These are phyloP conservation scores for Trifolium dubium DNA, from an alignment of 306 rosid species.

Conservation along the genomic window DNA sequence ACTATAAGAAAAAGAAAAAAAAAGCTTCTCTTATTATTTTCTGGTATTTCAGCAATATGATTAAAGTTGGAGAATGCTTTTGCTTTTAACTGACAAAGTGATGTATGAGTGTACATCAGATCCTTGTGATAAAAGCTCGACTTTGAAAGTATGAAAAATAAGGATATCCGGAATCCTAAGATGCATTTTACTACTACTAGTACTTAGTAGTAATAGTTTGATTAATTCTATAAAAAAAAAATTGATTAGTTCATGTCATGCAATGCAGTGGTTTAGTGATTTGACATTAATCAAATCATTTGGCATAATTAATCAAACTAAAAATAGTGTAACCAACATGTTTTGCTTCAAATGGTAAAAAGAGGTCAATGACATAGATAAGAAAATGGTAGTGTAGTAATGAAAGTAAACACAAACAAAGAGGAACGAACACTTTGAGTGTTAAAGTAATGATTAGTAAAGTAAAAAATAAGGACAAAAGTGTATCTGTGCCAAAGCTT, in stretches of 20 bases:
- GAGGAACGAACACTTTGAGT: constrained; percentile 25
- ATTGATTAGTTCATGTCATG: neutral
- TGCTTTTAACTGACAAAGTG: neutral
- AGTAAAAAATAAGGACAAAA: constrained; percentile 30
- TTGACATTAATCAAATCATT: neutral
- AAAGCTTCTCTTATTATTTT: neutral
- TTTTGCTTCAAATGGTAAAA: neutral
- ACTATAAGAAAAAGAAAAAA: neutral
- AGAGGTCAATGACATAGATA: neutral
- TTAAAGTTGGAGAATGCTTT: constrained; percentile 1
- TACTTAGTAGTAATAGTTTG: too few relatives aligned
- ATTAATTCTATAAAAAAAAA: too few relatives aligned
- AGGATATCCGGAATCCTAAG: neutral
- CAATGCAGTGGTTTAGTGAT: neutral
- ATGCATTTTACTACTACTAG: neutral
- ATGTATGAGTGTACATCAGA: neutral
- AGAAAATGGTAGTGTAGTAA: neutral
- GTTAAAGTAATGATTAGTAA: constrained; percentile 41
- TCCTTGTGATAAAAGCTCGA: neutral
- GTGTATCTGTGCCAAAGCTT: constrained; percentile 30
- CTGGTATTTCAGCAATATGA: neutral
- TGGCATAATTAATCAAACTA: neutral
- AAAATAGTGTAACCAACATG: neutral
- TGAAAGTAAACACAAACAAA: neutral
- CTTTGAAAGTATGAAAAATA: neutral